Percentiles rank a stretch among this genome's conserved stretches.
phyloP scores from a whole-genome alignment of 2,329 filamentous ascomycete species.

The Paracamarosporium sp. region DNA sequence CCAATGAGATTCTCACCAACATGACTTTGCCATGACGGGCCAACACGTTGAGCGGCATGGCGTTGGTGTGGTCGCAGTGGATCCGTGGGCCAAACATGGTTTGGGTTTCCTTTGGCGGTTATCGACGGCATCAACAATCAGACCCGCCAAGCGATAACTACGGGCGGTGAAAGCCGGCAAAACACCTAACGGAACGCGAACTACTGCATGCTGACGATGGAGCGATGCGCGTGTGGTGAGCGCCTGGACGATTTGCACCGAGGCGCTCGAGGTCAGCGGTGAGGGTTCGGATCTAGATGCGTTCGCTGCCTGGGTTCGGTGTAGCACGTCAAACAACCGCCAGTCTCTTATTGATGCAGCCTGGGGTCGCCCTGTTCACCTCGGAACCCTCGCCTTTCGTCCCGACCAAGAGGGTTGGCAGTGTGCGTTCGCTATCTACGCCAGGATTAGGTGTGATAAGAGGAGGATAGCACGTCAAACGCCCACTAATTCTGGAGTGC shows the following conservation, averaged over 20 bases:
- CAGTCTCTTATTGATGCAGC: no score
- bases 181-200: slow-evolving; percentile 2
- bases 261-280: background rate
- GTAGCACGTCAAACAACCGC: no score
- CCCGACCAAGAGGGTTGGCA: background rate
- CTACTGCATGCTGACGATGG: slow-evolving; percentile 12
- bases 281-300: no score
- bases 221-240: background rate
- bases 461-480: background rate
- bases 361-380: no score
- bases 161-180: background rate
- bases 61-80: slow-evolving; percentile 11
- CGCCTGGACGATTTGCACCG: background rate
- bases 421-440: background rate
- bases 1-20: background rate
- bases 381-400: no score
- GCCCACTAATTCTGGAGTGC: background rate
- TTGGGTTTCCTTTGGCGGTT: slow-evolving; percentile 38
- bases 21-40: slow-evolving; percentile 31
- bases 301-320: no score
- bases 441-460: background rate
- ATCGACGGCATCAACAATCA: slow-evolving; percentile 28
- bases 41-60: background rate
- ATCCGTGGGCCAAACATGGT: slow-evolving; percentile 25
- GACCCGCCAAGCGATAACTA: background rate